These are phyloP conservation scores for Rhizopogon parksii DNA, from an alignment of 1,284 basidiomycete genomes.

Conservation along the genomic window DNA sequence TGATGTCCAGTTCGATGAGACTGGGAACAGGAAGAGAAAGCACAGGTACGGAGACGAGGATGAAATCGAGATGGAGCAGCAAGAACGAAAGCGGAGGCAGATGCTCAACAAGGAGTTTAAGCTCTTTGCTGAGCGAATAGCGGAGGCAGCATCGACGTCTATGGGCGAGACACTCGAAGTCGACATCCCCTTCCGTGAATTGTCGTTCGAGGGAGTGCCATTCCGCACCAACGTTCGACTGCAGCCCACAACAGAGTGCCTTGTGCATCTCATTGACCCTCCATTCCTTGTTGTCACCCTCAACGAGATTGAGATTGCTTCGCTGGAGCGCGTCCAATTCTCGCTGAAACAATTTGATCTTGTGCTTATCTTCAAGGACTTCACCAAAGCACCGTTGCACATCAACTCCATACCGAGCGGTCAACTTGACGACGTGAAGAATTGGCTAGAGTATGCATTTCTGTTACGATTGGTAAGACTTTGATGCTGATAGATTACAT, in stretches of 20 bases:
- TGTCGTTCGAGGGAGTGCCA: conserved; percentile 96
- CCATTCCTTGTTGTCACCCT: conserved; percentile 97
- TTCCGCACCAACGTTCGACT: conserved; percentile 92
- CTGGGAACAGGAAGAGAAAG: conserved; percentile 97
- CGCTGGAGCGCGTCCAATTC: conserved; percentile 96
- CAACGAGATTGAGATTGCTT: conserved; percentile 92
- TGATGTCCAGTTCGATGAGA: conserved; percentile 98
- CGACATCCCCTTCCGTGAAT: conserved; percentile 95
- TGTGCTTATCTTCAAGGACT: conserved; percentile 95
- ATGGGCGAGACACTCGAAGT: conserved; percentile 87
- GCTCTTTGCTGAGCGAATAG: conserved; percentile 88
- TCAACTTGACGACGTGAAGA: conserved; percentile 92
- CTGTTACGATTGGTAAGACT: background rate
- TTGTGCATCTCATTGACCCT: conserved; percentile 92
- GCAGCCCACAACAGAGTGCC: conserved; percentile 95
- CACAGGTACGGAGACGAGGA: conserved; percentile 98
- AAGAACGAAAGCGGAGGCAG: conserved; percentile 85
- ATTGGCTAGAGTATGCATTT: conserved; percentile 90
- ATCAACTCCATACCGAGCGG: conserved; percentile 93
- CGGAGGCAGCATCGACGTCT: conserved; percentile 74
- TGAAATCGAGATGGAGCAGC: conserved; percentile 98
- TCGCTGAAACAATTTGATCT: conserved; percentile 97
- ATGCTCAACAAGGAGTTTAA: conserved; percentile 95
- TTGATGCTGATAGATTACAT: background rate
- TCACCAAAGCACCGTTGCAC: conserved; percentile 85